Evolutionary conservation across 129 eudicot genomes (phyloP).

Genomic region (Mikania micrantha): DNA sequence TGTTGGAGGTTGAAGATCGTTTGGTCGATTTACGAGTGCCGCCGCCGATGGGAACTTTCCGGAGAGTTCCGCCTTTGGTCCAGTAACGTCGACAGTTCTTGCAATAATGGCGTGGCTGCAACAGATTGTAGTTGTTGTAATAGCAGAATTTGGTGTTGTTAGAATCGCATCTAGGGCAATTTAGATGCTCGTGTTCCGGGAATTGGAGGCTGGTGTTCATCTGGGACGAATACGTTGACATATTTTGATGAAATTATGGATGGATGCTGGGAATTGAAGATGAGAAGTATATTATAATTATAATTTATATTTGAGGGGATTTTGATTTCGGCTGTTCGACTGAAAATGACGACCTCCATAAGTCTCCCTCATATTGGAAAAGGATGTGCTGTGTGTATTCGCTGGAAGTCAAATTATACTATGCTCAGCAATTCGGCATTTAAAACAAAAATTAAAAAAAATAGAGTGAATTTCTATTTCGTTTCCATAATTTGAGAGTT

Average conservation of each 20-base stretch:
- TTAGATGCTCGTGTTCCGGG: slow-evolving; percentile 34
- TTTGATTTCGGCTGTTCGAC: neutral
- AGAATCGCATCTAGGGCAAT: slow-evolving; percentile 41
- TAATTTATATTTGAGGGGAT: neutral
- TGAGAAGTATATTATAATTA: neutral
- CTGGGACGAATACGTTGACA: neutral
- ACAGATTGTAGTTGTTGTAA: slow-evolving; percentile 37
- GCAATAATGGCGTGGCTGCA: slow-evolving; percentile 36
- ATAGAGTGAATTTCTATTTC: no score
- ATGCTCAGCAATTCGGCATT: neutral
- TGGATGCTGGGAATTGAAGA: neutral
- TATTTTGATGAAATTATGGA: slow-evolving; percentile 11
- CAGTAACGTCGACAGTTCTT: slow-evolving; percentile 32
- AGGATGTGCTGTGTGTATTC: no score
- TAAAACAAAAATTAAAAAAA: neutral
- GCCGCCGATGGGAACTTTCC: slow-evolving; percentile 36
- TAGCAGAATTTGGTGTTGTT: slow-evolving; percentile 39
- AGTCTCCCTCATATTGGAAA: no score
- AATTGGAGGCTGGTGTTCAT: slow-evolving; percentile 11
- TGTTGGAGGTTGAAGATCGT: slow-evolving; percentile 18
- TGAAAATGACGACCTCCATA: neutral
- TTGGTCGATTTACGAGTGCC: slow-evolving; percentile 19
- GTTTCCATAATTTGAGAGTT: no score
- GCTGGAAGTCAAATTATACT: neutral
- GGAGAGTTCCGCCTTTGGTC: slow-evolving; percentile 40